Conservation (phyloP, 768 basidiomycete species). For the Leccinum broughii region DNA sequence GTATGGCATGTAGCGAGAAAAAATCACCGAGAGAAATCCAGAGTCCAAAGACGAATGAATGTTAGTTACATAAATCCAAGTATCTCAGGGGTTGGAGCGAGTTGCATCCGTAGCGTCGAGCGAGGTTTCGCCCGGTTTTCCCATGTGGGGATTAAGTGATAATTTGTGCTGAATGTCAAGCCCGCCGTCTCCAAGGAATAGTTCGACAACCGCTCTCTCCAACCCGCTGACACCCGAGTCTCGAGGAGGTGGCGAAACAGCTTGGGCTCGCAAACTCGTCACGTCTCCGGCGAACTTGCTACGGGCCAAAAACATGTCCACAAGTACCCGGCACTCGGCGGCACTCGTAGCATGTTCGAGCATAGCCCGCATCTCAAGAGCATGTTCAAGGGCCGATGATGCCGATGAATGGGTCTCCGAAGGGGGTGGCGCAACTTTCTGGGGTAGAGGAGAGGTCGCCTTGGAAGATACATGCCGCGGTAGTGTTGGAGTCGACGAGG, state of each 20-base stretch:
- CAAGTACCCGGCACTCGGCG: conserved; percentile 82
- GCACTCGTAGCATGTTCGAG: conserved; percentile 68
- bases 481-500: conserved; percentile 3
- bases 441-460: conserved; percentile 5
- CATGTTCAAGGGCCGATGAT: conserved; percentile 42
- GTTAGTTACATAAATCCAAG: conserved; percentile 1
- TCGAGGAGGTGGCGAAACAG: conserved; percentile 38
- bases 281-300: conserved; percentile 44
- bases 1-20: conserved; percentile 14
- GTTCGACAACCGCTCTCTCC: conserved; percentile 53
- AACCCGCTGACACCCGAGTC: conserved; percentile 32
- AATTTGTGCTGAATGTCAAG: background rate
- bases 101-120: background rate
- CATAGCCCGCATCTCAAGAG: conserved; percentile 66
- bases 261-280: conserved; percentile 29
- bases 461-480: conserved; percentile 21
- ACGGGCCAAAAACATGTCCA: conserved; percentile 78
- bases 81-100: conserved; percentile 15
- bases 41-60: background rate
- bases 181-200: conserved; percentile 36
- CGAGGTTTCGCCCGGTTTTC: conserved; percentile 5
- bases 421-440: conserved; percentile 15
- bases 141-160: background rate
- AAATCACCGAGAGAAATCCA: conserved; percentile 9
- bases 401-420: conserved; percentile 20